Base-by-base conservation (phyloP, 768 basidiomycete genomes). In the Tylopilus sp. region DNA sequence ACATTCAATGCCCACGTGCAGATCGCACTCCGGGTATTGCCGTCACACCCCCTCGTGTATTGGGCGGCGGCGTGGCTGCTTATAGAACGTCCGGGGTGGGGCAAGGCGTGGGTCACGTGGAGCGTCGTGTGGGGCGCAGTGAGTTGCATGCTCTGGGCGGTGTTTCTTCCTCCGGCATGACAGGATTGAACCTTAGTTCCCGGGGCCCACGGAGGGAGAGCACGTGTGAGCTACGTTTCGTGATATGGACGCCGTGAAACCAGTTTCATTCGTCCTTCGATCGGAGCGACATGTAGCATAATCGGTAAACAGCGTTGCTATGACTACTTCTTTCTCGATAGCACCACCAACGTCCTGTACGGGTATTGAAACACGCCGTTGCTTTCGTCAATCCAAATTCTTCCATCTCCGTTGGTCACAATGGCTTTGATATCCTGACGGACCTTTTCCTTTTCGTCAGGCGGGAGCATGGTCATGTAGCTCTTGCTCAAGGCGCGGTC, bases 151-250 rank as follows among this genome's bases (percentile, higher is more conserved):
- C 72, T 95, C 0, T 98, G 93, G 94, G 79, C 76, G 2, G 79
- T 80, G 3, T 95, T 94, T 63, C 76, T 95, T 26, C 95, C 95
- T 0, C 95, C 95, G n/a, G 95, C 95, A 0, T 95, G 71, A 71
- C 33, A 38, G 6, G 17, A n/a, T n/a, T n/a, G n/a, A n/a, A n/a
- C 31, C 12, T 22, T 21, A 18, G 39, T 10, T 18, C 18, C 30
- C 20, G 21, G 22, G 7, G 28, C 28, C 11, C 28, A 28, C 28
- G 4, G 28, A 28, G 28, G 28, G 23, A 5, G 12, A 39, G 33
- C 10, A 30, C 31, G 7, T 35, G 3, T 30, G 11, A 30, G 10
- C 17, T 20, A 25, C 28, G n/a, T 18, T 36, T 10, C 7, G 36
- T 36, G n/a, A 36, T 36, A 18, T 10, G n/a, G 36, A 36, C n/a